phyloP scores from a whole-genome alignment of 1,284 basidiomycete species.

The Trametes hirsuta region DNA sequence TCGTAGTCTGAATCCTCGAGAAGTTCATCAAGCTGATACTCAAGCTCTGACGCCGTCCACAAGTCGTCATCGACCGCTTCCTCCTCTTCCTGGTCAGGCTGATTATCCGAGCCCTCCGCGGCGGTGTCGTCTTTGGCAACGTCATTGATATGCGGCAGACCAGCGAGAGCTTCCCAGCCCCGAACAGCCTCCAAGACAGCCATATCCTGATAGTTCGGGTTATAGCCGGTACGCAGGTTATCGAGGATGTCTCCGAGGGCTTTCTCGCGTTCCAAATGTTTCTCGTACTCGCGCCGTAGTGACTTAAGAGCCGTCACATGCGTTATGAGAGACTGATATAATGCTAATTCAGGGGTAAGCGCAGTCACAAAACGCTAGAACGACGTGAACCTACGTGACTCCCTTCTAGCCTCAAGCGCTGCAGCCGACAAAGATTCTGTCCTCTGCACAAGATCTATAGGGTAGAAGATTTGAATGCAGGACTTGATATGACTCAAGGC shows the following conservation, averaged over 20 bases:
- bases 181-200: slow-evolving; percentile 95
- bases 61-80: slow-evolving; percentile 51
- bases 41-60: slow-evolving; percentile 58
- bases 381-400: slow-evolving; percentile 68
- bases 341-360: slow-evolving; percentile 48
- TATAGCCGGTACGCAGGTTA: slow-evolving; percentile 84
- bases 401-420: slow-evolving; percentile 79
- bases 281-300: slow-evolving; percentile 72
- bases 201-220: slow-evolving; percentile 99
- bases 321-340: slow-evolving; percentile 77
- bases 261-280: slow-evolving; percentile 75
- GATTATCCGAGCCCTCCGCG: slow-evolving; percentile 26
- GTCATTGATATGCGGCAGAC: slow-evolving; percentile 70
- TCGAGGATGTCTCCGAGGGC: slow-evolving; percentile 86
- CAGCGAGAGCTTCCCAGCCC: slow-evolving; percentile 87
- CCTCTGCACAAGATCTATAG: slow-evolving; percentile 65
- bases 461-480: not conserved
- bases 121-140: slow-evolving; percentile 43
- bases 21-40: slow-evolving; percentile 67
- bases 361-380: slow-evolving; percentile 29
- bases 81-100: slow-evolving; percentile 34
- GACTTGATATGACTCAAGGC: not conserved
- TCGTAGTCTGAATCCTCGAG: slow-evolving; percentile 71
- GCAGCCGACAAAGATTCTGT: slow-evolving; percentile 76
- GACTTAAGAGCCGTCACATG: slow-evolving; percentile 81